Evolutionary conservation across 805 yeast genomes (phyloP), one percentile per base, ranked within the genome.

Genomic region (Zygotorulaspora chibaensis): DNA sequence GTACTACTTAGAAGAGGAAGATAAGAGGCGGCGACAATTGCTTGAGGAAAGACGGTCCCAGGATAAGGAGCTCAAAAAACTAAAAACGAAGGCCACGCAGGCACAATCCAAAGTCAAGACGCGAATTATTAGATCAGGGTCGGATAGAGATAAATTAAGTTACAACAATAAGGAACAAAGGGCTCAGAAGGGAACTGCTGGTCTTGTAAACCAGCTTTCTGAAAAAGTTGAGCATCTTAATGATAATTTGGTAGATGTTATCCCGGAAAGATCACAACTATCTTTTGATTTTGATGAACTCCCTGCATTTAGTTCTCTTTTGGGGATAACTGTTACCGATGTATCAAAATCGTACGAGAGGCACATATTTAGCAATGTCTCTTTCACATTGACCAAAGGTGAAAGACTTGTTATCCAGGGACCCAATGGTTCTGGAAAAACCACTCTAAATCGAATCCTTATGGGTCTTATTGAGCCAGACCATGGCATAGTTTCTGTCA

Each of bases 341-440:
- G 35, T 47, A 17, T 47, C 51, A 23, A 50, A 47, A 44, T 50
- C 51, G n/a, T 45, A 43, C 31, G 45, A 42, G 35, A 43, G 44
- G 45, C 47, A 12, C 35, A 16, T 50, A 23, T 47, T 50, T 26
- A 35, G 43, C 42, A 42, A 50, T 35, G 40, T 50, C 18, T 47
- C 51, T 23, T 47, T 50, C 27, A 38, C 51, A 30, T 33, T 50
- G 42, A 35, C 39, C 15, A 44, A 41, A 40, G 54, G 54, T 38
- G 51, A 50, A 17, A 50, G 52, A 42, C 42, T 50, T 29, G 35
- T 50, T 17, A 40, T 48, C 38, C 49, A 48, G 44, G 58, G 58
- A 13, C 58, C 56, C 8, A 54, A 54, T 42, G 58, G 58, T 29
- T 51, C 52, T 28, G 58, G 58, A 28, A 54, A 54, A 48, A 51